phyloP scores from a whole-genome alignment of 2,329 filamentous ascomycete species.

The Colletotrichum tabaci region DNA sequence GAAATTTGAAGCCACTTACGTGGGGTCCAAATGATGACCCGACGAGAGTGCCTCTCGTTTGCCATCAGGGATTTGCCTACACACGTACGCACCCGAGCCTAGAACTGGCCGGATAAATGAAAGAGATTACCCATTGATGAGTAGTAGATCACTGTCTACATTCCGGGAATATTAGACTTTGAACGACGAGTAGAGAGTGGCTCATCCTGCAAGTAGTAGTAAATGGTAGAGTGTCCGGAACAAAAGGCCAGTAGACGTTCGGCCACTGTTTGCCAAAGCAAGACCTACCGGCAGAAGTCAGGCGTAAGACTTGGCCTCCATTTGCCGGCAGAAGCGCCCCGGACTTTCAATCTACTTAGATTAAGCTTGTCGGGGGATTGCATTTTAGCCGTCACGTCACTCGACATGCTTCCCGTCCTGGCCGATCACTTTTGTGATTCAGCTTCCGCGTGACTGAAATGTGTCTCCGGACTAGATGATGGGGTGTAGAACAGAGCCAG shows the following conservation, averaged over 20 bases:
- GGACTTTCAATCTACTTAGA: slow-evolving; percentile 23
- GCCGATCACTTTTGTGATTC: background rate
- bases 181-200: background rate
- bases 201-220: background rate
- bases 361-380: slow-evolving; percentile 29
- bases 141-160: background rate
- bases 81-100: background rate
- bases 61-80: background rate
- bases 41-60: background rate
- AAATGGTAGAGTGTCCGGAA: too few relatives aligned
- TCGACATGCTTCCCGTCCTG: background rate
- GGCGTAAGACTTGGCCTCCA: background rate
- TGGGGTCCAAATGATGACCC: background rate
- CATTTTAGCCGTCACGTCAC: slow-evolving; percentile 5
- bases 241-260: background rate
- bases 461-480: background rate
- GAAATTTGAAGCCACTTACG: background rate
- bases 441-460: background rate
- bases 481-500: background rate
- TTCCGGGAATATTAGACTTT: background rate
- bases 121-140: background rate
- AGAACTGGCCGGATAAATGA: background rate
- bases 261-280: background rate
- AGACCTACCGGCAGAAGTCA: slow-evolving; percentile 18
- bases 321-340: slow-evolving; percentile 11